Conservation (phyloP, 345 rosid species). For the Anacardium occidentale region DNA sequence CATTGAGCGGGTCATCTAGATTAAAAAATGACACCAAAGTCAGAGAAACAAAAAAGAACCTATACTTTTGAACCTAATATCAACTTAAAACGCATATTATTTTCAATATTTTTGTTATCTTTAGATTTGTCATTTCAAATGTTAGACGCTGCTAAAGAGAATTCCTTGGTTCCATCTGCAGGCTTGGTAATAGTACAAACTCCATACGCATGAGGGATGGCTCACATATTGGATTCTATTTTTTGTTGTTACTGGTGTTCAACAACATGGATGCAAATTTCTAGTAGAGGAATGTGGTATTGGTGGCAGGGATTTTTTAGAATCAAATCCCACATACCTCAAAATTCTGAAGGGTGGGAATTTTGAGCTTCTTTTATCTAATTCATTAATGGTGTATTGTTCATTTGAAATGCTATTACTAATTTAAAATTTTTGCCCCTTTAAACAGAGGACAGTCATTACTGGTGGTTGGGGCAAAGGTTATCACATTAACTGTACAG, state of each 20-base stretch:
- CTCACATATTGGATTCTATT: constrained; percentile 28
- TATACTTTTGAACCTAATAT: neutral
- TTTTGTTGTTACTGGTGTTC: constrained; percentile 9
- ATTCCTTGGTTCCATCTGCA: constrained; percentile 18
- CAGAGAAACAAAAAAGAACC: no score
- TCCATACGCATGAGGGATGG: neutral
- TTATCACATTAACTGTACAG: no score
- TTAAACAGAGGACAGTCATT: no score
- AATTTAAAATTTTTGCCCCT: no score
- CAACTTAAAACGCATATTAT: neutral
- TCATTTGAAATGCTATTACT: no score
- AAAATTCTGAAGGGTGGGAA: neutral
- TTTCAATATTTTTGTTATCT: no score
- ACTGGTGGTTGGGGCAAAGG: no score
- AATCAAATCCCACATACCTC: neutral
- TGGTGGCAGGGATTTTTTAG: constrained; percentile 40
- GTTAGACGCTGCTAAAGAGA: no score
- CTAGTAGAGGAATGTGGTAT: constrained; percentile 39
- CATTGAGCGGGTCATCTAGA: no score
- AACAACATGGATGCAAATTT: constrained; percentile 32
- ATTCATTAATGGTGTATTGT: neutral
- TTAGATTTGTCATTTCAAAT: no score
- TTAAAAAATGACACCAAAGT: no score
- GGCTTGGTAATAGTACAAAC: constrained; percentile 27
- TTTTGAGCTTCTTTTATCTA: constrained; percentile 15